Conservation (phyloP, 257 asterid genomes). For the Solanum peruvianum region DNA sequence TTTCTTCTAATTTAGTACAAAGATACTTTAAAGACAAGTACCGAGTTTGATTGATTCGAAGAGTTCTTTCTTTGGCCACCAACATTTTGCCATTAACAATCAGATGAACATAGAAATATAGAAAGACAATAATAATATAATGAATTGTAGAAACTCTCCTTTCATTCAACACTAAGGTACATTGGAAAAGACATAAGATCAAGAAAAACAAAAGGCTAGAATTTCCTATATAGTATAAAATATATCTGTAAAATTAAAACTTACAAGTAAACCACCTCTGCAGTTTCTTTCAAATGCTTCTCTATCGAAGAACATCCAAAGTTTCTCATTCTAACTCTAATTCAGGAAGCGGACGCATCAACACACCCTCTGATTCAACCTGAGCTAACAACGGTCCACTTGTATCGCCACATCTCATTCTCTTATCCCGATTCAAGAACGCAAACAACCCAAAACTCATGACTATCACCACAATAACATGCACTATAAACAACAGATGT, state of each 20-base stretch:
- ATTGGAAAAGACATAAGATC: background rate
- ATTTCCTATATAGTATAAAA: background rate
- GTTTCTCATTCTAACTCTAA: conserved; percentile 45
- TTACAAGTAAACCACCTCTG: background rate
- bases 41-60: background rate
- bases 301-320: background rate
- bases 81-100: background rate
- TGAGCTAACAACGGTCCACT: conserved; percentile 35
- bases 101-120: background rate
- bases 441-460: conserved; percentile 38
- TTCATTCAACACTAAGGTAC: background rate
- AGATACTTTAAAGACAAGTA: background rate
- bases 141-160: background rate
- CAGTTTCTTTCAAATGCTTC: background rate
- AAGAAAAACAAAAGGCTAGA: background rate
- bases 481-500: conserved; percentile 43
- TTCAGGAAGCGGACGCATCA: conserved; percentile 56
- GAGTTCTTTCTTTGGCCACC: background rate
- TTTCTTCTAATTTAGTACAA: background rate
- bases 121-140: background rate
- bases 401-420: conserved; percentile 31
- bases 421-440: conserved; percentile 25
- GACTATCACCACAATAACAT: background rate
- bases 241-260: conserved; percentile 1
- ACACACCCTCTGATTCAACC: conserved; percentile 38